Evolutionary conservation across 2,329 filamentous ascomycete genomes (phyloP).

Genomic region (Claviceps spartinae): DNA sequence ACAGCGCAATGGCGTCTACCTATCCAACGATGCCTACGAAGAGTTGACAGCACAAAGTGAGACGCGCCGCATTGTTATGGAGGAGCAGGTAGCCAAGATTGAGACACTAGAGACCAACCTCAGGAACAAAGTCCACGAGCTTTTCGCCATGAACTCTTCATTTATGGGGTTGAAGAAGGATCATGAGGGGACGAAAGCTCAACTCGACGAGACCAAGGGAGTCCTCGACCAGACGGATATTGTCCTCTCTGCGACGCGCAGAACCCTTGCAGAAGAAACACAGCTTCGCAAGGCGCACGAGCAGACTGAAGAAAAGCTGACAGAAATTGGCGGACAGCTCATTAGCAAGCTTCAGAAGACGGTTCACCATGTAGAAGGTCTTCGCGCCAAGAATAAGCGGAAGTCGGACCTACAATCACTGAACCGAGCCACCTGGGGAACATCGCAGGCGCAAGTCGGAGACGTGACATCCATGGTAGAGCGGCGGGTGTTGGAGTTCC

Average conservation of each 20-base stretch:
- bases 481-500: slow-evolving; percentile 57
- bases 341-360: slow-evolving; percentile 66
- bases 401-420: slow-evolving; percentile 70
- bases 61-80: slow-evolving; percentile 76
- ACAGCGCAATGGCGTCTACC: slow-evolving; percentile 87
- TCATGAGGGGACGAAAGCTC: slow-evolving; percentile 59
- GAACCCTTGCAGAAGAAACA: slow-evolving; percentile 66
- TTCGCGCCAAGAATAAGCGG: slow-evolving; percentile 76
- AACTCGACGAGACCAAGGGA: slow-evolving; percentile 66
- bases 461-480: slow-evolving; percentile 70
- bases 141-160: slow-evolving; percentile 72
- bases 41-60: slow-evolving; percentile 87
- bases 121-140: slow-evolving; percentile 84
- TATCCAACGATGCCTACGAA: slow-evolving; percentile 79
- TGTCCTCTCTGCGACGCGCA: slow-evolving; percentile 63
- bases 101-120: slow-evolving; percentile 84
- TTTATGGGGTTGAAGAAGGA: slow-evolving; percentile 86
- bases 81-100: slow-evolving; percentile 85
- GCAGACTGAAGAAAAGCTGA: slow-evolving; percentile 66
- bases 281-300: slow-evolving; percentile 72
- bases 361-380: slow-evolving; percentile 63
- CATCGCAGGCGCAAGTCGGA: slow-evolving; percentile 60
- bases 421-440: slow-evolving; percentile 68
- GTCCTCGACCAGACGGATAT: slow-evolving; percentile 80
- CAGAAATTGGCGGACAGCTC: slow-evolving; percentile 58